Conservation (phyloP, 352 stramenopile genomes). For the Aphanomyces euteiches region DNA sequence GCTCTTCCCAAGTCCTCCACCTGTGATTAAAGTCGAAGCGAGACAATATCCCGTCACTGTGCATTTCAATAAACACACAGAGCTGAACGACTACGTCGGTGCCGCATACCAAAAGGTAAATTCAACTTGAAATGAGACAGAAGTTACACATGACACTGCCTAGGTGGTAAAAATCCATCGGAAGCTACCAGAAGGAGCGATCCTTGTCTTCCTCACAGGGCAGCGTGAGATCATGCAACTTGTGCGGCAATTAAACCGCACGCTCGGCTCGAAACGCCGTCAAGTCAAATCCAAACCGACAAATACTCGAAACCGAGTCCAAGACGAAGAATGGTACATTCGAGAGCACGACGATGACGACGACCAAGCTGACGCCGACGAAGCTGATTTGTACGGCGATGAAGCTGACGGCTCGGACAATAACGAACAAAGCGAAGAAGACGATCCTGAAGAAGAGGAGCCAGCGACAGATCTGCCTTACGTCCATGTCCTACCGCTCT, state of each 20-base stretch:
- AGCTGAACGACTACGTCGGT: conserved; percentile 95
- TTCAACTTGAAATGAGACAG: background rate
- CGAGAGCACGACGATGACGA: conserved; percentile 79
- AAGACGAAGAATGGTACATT: conserved; percentile 54
- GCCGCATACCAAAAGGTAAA: conserved; percentile 91
- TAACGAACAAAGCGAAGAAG: conserved; percentile 74
- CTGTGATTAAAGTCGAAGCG: conserved; percentile 92
- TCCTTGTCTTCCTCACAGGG: conserved; percentile 98
- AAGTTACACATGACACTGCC: background rate
- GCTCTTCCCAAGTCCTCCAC: conserved; percentile 89
- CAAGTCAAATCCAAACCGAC: conserved; percentile 1
- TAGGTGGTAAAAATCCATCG: conserved; percentile 94
- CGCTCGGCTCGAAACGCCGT: conserved; percentile 39
- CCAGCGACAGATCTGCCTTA: conserved; percentile 42
- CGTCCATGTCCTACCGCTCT: conserved; percentile 94
- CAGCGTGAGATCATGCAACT: conserved; percentile 93
- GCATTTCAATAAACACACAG: conserved; percentile 97
- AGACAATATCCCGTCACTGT: conserved; percentile 96
- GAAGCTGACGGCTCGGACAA: conserved; percentile 76
- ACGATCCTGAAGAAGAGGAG: conserved; percentile 51
- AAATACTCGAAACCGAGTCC: conserved; percentile 13
- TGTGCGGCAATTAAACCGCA: conserved; percentile 63
- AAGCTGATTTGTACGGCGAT: conserved; percentile 39
- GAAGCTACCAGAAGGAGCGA: conserved; percentile 93
- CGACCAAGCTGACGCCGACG: conserved; percentile 71